These are phyloP conservation scores for Diplodia scrobiculata DNA, from an alignment of 2,329 filamentous ascomycete genomes.

Conservation along the genomic window DNA sequence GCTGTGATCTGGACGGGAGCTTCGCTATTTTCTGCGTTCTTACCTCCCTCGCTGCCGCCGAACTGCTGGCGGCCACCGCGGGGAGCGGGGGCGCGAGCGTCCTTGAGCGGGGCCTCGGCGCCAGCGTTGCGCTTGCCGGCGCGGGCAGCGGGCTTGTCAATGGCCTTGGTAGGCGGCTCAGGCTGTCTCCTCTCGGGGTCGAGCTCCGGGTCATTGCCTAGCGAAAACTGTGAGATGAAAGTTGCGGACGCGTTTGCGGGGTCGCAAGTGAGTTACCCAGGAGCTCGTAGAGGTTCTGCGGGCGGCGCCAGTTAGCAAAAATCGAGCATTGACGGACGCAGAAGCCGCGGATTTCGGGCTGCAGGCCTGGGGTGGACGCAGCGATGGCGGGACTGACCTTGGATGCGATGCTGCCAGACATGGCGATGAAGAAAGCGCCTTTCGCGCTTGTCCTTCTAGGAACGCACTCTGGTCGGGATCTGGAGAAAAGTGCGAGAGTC, in stretches of 20 bases:
- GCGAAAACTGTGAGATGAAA: slow-evolving; percentile 36
- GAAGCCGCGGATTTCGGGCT: slow-evolving; percentile 23
- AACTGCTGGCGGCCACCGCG: slow-evolving; percentile 55
- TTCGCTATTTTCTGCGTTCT: slow-evolving; percentile 45
- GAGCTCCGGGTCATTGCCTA: slow-evolving; percentile 70
- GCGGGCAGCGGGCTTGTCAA: slow-evolving; percentile 79
- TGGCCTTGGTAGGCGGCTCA: slow-evolving; percentile 79
- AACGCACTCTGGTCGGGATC: slow-evolving; percentile 44
- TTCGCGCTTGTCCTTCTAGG: slow-evolving; percentile 50
- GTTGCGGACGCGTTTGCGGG: slow-evolving; percentile 15
- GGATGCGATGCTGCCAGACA: slow-evolving; percentile 46
- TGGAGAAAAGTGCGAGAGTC: slow-evolving; percentile 42
- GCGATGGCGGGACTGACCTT: slow-evolving; percentile 43
- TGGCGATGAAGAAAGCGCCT: slow-evolving; percentile 47
- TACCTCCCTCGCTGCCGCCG: slow-evolving; percentile 85
- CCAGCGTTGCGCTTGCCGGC: slow-evolving; percentile 85
- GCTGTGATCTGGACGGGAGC: not conserved
- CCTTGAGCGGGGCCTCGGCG: slow-evolving; percentile 64
- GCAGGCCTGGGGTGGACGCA: not conserved
- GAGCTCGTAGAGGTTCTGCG: slow-evolving; percentile 94
- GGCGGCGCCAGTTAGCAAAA: slow-evolving; percentile 11
- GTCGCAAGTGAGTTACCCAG: slow-evolving; percentile 69
- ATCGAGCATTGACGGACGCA: not conserved
- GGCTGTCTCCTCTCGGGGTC: slow-evolving; percentile 74
- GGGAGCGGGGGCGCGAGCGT: slow-evolving; percentile 41